A percentile compares a stretch with the other conserved stretches of the same genome.
Evolutionary conservation across 1,284 basidiomycete species (phyloP).

Genomic region (Cryptococcus depauperatus): DNA sequence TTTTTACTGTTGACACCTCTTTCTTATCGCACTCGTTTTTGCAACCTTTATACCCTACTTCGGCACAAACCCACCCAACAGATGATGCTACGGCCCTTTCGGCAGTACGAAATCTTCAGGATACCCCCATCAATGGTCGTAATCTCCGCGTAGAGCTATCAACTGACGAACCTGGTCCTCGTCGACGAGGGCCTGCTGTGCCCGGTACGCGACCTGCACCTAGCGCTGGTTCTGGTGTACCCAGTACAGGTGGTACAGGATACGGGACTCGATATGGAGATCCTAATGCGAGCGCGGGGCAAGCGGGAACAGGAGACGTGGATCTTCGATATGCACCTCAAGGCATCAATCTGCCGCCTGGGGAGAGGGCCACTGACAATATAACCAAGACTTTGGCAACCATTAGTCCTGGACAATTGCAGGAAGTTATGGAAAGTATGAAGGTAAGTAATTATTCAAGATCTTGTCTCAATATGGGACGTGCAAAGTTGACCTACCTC

Average conservation of each 20-base stretch:
- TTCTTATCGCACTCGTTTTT: background rate
- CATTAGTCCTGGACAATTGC: conserved; percentile 73
- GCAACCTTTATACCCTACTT: background rate
- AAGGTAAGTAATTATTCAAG: too few relatives aligned
- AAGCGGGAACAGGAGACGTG: conserved; percentile 8
- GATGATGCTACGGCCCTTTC: conserved; percentile 86
- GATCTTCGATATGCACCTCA: conserved; percentile 51
- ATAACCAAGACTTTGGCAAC: conserved; percentile 82
- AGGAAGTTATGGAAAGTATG: conserved; percentile 96
- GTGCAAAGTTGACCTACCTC: conserved; percentile 26
- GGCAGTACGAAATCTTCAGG: conserved; percentile 78
- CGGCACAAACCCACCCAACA: conserved; percentile 35
- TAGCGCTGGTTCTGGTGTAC: background rate
- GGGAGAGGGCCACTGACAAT: conserved; percentile 68
- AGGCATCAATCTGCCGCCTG: conserved; percentile 68
- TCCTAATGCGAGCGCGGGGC: background rate
- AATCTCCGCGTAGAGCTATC: conserved; percentile 70
- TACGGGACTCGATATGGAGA: conserved; percentile 5
- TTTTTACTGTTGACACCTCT: background rate
- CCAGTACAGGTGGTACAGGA: conserved; percentile 18
- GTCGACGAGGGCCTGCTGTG: conserved; percentile 21
- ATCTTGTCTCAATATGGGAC: too few relatives aligned
- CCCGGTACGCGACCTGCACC: background rate
- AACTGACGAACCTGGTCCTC: conserved; percentile 45
- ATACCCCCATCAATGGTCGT: conserved; percentile 71